A percentile compares a stretch with the other conserved stretches of the same genome.
These are phyloP conservation scores for Didymella lethalis DNA, from an alignment of 2,329 filamentous ascomycete genomes.

Conservation along the genomic window DNA sequence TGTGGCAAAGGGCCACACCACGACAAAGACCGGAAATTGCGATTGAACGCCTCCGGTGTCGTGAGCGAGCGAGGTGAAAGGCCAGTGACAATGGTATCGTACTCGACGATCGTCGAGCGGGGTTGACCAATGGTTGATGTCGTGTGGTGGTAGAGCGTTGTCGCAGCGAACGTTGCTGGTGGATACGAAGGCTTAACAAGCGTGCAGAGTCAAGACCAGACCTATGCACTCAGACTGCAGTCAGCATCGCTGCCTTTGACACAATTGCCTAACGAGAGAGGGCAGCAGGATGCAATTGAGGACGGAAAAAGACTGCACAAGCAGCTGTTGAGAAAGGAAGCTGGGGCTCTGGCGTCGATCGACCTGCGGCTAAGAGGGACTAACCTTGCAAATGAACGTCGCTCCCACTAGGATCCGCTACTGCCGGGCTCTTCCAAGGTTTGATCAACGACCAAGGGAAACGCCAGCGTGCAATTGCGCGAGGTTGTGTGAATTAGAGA, in stretches of 20 bases:
- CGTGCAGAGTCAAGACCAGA: slow-evolving; percentile 2
- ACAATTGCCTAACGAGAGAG: slow-evolving; percentile 23
- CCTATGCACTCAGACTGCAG: slow-evolving; percentile 28
- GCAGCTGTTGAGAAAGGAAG: slow-evolving; percentile 36
- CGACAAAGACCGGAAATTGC: slow-evolving; percentile 27
- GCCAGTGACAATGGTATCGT: neutral
- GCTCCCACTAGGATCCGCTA: slow-evolving; percentile 18
- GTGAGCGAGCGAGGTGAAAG: slow-evolving; percentile 19
- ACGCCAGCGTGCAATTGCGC: slow-evolving; percentile 3
- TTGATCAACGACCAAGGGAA: slow-evolving; percentile 2
- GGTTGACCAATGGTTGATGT: slow-evolving; percentile 19
- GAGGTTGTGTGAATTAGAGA: neutral
- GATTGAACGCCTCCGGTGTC: slow-evolving; percentile 36
- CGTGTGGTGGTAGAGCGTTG: slow-evolving; percentile 22
- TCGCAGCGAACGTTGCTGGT: slow-evolving; percentile 5
- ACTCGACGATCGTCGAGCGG: slow-evolving; percentile 13
- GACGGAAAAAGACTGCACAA: slow-evolving; percentile 17
- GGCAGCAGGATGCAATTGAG: slow-evolving; percentile 23
- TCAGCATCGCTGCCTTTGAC: slow-evolving; percentile 33
- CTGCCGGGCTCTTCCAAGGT: slow-evolving; percentile 17
- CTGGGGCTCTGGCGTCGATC: slow-evolving; percentile 27
- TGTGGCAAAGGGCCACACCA: slow-evolving; percentile 19
- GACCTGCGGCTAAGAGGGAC: slow-evolving; percentile 23
- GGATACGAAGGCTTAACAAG: slow-evolving; percentile 2
- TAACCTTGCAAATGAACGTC: slow-evolving; percentile 23